phyloP scores from a whole-genome alignment of 805 yeast species.

The Ogataea thermomethanolica region DNA sequence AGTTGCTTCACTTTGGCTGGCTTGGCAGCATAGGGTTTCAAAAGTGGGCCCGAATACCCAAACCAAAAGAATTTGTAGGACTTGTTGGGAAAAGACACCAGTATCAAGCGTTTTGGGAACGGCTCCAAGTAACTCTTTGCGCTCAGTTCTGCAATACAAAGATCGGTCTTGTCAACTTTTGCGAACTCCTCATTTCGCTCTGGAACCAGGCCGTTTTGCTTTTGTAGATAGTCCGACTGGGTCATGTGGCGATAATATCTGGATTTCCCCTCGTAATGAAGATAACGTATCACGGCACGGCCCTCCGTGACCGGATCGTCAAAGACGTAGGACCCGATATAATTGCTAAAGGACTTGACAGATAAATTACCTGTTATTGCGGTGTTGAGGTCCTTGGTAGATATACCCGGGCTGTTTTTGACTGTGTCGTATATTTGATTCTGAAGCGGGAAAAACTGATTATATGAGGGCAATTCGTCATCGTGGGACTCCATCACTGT shows the following conservation, averaged over 20 bases:
- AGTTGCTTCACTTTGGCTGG: slow-evolving; percentile 6
- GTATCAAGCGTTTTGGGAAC: slow-evolving; percentile 9
- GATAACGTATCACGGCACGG: slow-evolving; percentile 49
- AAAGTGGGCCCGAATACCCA: slow-evolving; percentile 15
- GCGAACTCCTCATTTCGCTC: not conserved
- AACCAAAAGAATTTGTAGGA: slow-evolving; percentile 14
- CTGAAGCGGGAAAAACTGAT: slow-evolving; percentile 58
- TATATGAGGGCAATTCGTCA: slow-evolving; percentile 35
- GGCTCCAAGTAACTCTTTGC: slow-evolving; percentile 11
- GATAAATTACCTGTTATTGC: slow-evolving; percentile 54
- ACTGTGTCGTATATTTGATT: slow-evolving; percentile 55
- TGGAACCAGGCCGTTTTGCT: slow-evolving; percentile 25
- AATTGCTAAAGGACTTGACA: slow-evolving; percentile 28
- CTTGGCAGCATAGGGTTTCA: slow-evolving; percentile 7
- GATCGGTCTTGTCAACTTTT: slow-evolving; percentile 1
- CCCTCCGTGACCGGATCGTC: slow-evolving; percentile 20
- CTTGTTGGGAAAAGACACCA: slow-evolving; percentile 9
- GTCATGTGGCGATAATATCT: slow-evolving; percentile 68
- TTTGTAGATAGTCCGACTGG: slow-evolving; percentile 36
- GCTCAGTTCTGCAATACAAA: slow-evolving; percentile 16
- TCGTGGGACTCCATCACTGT: slow-evolving; percentile 24
- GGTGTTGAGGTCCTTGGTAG: slow-evolving; percentile 53
- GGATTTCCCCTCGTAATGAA: slow-evolving; percentile 70
- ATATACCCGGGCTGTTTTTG: slow-evolving; percentile 48
- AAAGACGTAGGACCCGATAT: slow-evolving; percentile 10